Base-by-base conservation (phyloP, 225 moss, liverwort and hornwort genomes). In the Climacium dendroides region DNA sequence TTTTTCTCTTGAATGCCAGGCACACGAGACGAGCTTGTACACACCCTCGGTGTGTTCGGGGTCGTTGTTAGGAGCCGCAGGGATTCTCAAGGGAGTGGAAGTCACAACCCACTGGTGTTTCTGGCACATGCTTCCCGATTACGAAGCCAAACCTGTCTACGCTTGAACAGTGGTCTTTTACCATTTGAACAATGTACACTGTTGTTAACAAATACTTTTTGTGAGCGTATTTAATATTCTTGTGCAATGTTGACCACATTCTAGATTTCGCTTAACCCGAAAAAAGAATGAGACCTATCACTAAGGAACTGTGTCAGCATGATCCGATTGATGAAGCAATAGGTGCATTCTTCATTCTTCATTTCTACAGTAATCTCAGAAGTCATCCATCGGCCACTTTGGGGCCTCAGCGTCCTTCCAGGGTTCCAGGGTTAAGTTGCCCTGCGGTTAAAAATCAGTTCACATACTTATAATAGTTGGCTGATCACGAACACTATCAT, bases 11-110 rank as follows among this genome's bases (percentile, higher is more conserved):
- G 32, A 62, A n/a, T 87, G 45, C 20, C 80, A 95, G 93, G 95
- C 82, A 30, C 90, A 94, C 57, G 87, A 91, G 83, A 92, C 60
- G 54, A 90, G 90, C 39, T 70, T 93, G 74, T 96, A 90, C 87
- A 92, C 92, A 34, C 92, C 94, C 26, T 94, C 94, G n/a, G 94
- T 95, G 16, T 93, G 94, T 83, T 91, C 91, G 10, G 93, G 94
- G 24, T 85, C 93, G 4, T 69, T 94, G 71, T 92, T 95, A 55
- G 96, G 90, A 69, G 94, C 92, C 22, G 95, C 93, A 19, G 94
- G 94, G 67, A 80, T 96, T 76, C 74, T 97, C 66, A 88, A 94
- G 50, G 94, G 91, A 57, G 37, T 82, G 34, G 39, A 85, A 45
- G 94, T 91, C 43, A 93, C 91, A 15, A 93, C 91, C 22, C 93